phyloP scores from a whole-genome alignment of 1,284 basidiomycete species.

The Leucoagaricus sp. region DNA sequence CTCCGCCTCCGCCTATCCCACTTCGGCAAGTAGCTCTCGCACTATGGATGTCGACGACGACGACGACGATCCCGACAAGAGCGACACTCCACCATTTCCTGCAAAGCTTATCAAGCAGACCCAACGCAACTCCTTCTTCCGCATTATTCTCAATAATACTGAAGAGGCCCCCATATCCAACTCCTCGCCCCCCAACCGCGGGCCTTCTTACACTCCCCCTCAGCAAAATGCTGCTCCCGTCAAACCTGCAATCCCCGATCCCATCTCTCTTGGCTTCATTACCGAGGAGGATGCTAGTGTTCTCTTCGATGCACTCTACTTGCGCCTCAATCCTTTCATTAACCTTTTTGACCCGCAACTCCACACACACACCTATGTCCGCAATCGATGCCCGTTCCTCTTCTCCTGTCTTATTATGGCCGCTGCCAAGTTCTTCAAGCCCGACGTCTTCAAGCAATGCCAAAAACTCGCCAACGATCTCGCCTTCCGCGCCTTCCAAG shows the following conservation, averaged over 20 bases:
- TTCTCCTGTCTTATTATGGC: constrained; percentile 84
- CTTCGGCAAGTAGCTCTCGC: constrained; percentile 17
- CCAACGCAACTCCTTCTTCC: constrained; percentile 73
- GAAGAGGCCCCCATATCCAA: constrained; percentile 46
- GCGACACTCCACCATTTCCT: constrained; percentile 66
- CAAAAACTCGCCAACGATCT: constrained; percentile 71
- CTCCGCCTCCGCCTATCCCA: constrained; percentile 24
- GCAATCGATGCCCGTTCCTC: constrained; percentile 72
- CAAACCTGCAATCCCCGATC: constrained; percentile 52
- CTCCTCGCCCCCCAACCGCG: constrained; percentile 30
- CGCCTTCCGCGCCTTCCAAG: constrained; percentile 73
- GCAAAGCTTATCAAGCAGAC: constrained; percentile 74
- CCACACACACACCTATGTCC: constrained; percentile 74
- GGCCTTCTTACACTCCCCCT: constrained; percentile 38
- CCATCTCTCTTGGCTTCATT: constrained; percentile 67
- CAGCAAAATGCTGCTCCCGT: constrained; percentile 33
- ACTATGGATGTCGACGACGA: constrained; percentile 57
- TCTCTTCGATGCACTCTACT: constrained; percentile 74
- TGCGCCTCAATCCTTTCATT: constrained; percentile 82
- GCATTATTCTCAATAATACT: constrained; percentile 78
- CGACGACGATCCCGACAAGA: constrained; percentile 60
- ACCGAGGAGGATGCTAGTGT: constrained; percentile 65
- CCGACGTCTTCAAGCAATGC: constrained; percentile 65
- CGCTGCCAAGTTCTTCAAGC: constrained; percentile 82
- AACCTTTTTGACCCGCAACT: constrained; percentile 81